Evolutionary conservation across 345 rosid genomes (phyloP), one percentile per base, ranked within the genome.

Genomic region (Citrus mangshanensis): DNA sequence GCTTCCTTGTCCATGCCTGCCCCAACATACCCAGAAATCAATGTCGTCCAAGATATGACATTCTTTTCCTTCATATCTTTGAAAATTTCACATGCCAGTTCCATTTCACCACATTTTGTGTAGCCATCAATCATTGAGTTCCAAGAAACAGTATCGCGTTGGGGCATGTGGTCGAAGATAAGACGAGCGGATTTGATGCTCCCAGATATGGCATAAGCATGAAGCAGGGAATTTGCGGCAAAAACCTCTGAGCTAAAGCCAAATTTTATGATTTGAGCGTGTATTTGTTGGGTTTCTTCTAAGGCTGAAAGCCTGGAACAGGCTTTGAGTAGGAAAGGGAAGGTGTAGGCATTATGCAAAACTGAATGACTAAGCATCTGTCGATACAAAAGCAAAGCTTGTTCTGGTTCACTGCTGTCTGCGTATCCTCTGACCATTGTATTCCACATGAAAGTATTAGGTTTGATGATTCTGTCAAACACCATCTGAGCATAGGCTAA

Each of bases 321-420:
- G n/a, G 92, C 89, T 84, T 85, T 91, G 72, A 93, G 94, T 79
- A 91, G 85, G 84, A 89, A 89, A 0, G 95, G 97, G 37, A 94
- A 91, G 66, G 97, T 90, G 74, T 91, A 81, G 27, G 77, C 63
- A 83, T 91, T 88, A 62, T 75, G 93, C 34, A 83, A 87, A 83
- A 82, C 83, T 2, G 89, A 87, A 66, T 40, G 73, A 74, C 38
- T 55, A 42, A 88, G 86, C 95, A 92, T 94, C 54, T 86, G 85
- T 10, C 64, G 75, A 70, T 94, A 92, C 58, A 89, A 46, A 77
- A 86, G 61, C 79, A 91, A 78, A 28, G 94, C 89, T 22, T 30
- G 74, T 25, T 88, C 83, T 6, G 97, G 91, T 69, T 89, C 35
- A 25, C 76, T 69, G 72, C 89, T 78, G 72, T 35, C 40, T 1